Base-by-base conservation (phyloP, 495 filamentous ascomycete genomes). In the Jackrogersella multiformis region DNA sequence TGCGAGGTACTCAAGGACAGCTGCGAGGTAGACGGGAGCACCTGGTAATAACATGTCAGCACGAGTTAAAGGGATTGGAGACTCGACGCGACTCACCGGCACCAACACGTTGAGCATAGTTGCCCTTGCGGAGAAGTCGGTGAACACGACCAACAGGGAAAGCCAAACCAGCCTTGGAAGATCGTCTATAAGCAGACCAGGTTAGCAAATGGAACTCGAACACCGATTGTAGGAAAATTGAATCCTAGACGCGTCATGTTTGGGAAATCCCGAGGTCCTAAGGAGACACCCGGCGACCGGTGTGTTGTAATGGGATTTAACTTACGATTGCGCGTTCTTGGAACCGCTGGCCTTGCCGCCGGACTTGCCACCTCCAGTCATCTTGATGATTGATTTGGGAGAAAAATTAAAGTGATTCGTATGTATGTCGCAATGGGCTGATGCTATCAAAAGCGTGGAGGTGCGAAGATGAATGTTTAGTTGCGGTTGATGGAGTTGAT, bases 111-210 rank as follows among this genome's bases (percentile, higher is more conserved):
- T 98, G 95, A 75, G 95, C 95, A 76, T 99, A 99, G 91, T 99
- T 99, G 76, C 95, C 95, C 88, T 99, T 99, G 83, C 95, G 90
- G 78, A 99, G 88, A 64, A 99, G 92, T 92, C 95, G 94, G 85
- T 99, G 95, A 72, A 99, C 95, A 96, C 95, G 95, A 80, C 95
- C 95, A 78, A 99, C 95, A 70, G 95, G 95, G 88, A 99, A 99
- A 72, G 95, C 95, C 74, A 99, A 90, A 88, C 95, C 95, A 61
- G 95, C 95, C 89, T 99, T 99, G 77, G 95, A 97, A 55, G 95
- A 99, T 83, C 95, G 96, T 64, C 95, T 98, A 71, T 57, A 69
- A 51, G 66, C 26, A 30, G 8, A 12, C 4, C 7, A 35, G 70
- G 79, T 69, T 73, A 72, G 74, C 83, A 10, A 13, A 45, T 35